Base-by-base conservation (phyloP, 306 rosid species). In the Acacia crassicarpa region DNA sequence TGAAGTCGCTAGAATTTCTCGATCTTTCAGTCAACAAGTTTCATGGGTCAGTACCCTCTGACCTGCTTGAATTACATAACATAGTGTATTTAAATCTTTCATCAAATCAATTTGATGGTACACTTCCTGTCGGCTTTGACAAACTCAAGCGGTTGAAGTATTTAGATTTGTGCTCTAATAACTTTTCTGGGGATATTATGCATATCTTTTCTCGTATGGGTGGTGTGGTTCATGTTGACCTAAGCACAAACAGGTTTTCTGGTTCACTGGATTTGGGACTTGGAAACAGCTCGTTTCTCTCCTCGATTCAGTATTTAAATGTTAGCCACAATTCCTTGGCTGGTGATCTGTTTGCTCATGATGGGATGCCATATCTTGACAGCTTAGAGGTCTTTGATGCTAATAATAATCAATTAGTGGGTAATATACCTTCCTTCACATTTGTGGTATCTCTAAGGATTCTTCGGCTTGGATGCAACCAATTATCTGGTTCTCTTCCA, bases 301-400 rank as follows among this genome's bases (percentile, higher is more conserved):
- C 91, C 13, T 87, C 96, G 2, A 80, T 93, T 79, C 88, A 63
- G 4, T 84, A 89, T 77, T 85, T 93, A 27, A 93, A 93, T 84
- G 65, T 91, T 35, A 93, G 97, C 74, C 85, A 85, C 69, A 93
- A 93, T 86, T 78, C 87, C 33, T 85, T 93, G 92, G 75, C 25
- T 51, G 96, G 96, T 69, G 88, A 90, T 84, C 91, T 89, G 54
- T 93, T 93, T 86, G 87, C 86, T 70, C 96, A 93, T 75, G 96
- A 91, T 87, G 97, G 94, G 67, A 86, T 91, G 88, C 90, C 97
- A 25, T 93, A 88, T 81, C 91, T 93, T 70, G 97, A 93, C 82
- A 90, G 80, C 84, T 90, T 93, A 87, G 94, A 87, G 87, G 88
- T 91, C n/a, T 86, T 93, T 44, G 98, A 93, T 91, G 96, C 91